Base-by-base conservation (phyloP, 495 filamentous ascomycete genomes). In the Podospora anserina region DNA sequence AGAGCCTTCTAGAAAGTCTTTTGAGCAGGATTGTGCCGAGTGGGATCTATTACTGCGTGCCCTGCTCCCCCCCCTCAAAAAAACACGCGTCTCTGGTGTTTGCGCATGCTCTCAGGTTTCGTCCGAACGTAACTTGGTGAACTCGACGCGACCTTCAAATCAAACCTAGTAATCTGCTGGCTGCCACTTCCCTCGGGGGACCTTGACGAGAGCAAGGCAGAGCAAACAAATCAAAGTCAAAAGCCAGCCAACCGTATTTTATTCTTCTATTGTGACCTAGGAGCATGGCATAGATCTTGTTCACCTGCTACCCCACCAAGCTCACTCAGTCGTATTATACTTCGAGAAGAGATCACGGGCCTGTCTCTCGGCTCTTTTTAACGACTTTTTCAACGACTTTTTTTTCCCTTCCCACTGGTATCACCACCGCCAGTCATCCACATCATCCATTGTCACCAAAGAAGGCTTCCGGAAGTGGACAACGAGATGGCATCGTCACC, bases 401-500 rank as follows among this genome's bases (percentile, higher is more conserved):
- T 64, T 49, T 49, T 18, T 49, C 2, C 9, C 15, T 49, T 49
- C 5, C 13, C 15, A 13, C 39, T 49, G 39, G 39, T 49, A 49
- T 18, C 39, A 49, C 15, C 39, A 49, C 39, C 7, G 9, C 60
- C 34, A 20, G 39, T 55, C 70, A 63, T 23, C 23, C 23, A 23
- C 23, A 23, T 44, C 61, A 32, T 62, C 39, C 39, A 49, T 32
- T 23, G 23, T 23, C 23, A 23, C 23, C 23, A 23, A 23, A 23
- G 23, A 23, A 23, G 23, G 23, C 23, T 23, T 23, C 23, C 23
- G 23, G 23, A 23, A 23, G 23, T 23, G 23, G 23, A 23, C 30
- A 32, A 32, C 79, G 76, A 63, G 83, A 93, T 94, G 90, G 64
- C 70, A 16, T 88, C 90, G 66, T 88, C 91, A 68, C 89, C 87